Percentiles rank a stretch among this genome's conserved stretches.
phyloP scores from a whole-genome alignment of 495 filamentous ascomycete genomes.

The Cenococcum geophilum region DNA sequence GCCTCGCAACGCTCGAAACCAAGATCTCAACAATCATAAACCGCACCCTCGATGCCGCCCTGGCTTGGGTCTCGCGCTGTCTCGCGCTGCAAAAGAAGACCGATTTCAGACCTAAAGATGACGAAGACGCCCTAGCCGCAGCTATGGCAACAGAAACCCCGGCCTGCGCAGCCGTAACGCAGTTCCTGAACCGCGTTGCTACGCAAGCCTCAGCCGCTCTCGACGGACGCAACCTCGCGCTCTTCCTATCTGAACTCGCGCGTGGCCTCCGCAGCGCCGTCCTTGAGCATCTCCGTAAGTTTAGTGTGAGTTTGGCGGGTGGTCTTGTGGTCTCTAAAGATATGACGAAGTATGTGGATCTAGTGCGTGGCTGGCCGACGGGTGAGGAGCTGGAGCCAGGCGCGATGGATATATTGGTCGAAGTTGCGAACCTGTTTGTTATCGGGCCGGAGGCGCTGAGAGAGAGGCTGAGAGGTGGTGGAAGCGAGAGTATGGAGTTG shows the following conservation, averaged over 20 bases:
- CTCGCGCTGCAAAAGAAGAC: conserved; percentile 79
- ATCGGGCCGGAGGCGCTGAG: conserved; percentile 83
- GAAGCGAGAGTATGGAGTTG: conserved; percentile 59
- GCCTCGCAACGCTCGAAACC: conserved; percentile 72
- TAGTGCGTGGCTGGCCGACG: conserved; percentile 74
- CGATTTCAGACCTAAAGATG: conserved; percentile 88
- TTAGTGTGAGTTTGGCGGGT: conserved; percentile 82
- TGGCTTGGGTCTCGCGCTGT: conserved; percentile 70
- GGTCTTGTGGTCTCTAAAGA: conserved; percentile 95
- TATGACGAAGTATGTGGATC: conserved; percentile 79
- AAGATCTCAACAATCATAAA: conserved; percentile 85
- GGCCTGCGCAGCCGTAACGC: conserved; percentile 71
- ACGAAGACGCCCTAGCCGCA: conserved; percentile 42
- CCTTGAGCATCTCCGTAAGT: conserved; percentile 90
- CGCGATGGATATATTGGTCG: conserved; percentile 75
- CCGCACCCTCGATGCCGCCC: conserved; percentile 72
- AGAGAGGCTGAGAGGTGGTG: conserved; percentile 62
- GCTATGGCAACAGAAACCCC: conserved; percentile 51
- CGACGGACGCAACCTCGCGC: conserved; percentile 63
- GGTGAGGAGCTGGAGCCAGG: conserved; percentile 58
- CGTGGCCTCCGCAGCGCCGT: conserved; percentile 67
- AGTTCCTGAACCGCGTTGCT: conserved; percentile 65
- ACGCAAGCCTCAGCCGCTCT: conserved; percentile 58
- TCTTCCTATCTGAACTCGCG: conserved; percentile 80
- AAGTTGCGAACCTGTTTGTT: conserved; percentile 96